These are phyloP conservation scores for Cerioporus squamosus DNA, from an alignment of 1,284 basidiomycete genomes.

Conservation along the genomic window DNA sequence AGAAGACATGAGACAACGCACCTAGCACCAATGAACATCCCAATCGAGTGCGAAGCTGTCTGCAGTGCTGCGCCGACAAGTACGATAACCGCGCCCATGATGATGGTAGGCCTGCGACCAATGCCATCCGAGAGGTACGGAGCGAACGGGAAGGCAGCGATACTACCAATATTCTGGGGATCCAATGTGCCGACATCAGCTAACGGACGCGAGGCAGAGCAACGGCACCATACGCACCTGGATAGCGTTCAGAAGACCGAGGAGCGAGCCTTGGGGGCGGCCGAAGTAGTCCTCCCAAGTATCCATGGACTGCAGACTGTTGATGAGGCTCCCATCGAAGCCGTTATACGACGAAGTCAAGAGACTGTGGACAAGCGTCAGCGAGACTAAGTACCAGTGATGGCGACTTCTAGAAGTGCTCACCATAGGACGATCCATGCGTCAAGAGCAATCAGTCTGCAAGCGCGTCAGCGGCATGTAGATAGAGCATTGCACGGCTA, in stretches of 20 bases:
- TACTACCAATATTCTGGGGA: conserved; percentile 63
- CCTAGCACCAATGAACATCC: conserved; percentile 83
- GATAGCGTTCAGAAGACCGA: conserved; percentile 78
- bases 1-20: conserved; percentile 29
- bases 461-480: conserved; percentile 9
- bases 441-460: conserved; percentile 64
- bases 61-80: conserved; percentile 67
- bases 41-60: conserved; percentile 64
- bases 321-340: conserved; percentile 81
- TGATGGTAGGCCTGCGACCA: conserved; percentile 64
- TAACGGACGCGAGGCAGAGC: background rate
- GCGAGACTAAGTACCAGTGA: background rate
- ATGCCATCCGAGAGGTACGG: conserved; percentile 75
- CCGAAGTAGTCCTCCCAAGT: conserved; percentile 61
- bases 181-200: background rate
- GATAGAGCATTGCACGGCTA: no score
- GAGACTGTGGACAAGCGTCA: conserved; percentile 43
- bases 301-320: conserved; percentile 67
- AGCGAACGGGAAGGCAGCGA: conserved; percentile 72
- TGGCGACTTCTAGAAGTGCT: conserved; percentile 26
- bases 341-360: conserved; percentile 79
- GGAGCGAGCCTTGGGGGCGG: conserved; percentile 53
- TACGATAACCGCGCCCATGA: conserved; percentile 68
- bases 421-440: conserved; percentile 71
- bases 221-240: conserved; percentile 53